Evolutionary conservation across 2,329 filamentous ascomycete species (phyloP).

Genomic region (Alternaria atra): DNA sequence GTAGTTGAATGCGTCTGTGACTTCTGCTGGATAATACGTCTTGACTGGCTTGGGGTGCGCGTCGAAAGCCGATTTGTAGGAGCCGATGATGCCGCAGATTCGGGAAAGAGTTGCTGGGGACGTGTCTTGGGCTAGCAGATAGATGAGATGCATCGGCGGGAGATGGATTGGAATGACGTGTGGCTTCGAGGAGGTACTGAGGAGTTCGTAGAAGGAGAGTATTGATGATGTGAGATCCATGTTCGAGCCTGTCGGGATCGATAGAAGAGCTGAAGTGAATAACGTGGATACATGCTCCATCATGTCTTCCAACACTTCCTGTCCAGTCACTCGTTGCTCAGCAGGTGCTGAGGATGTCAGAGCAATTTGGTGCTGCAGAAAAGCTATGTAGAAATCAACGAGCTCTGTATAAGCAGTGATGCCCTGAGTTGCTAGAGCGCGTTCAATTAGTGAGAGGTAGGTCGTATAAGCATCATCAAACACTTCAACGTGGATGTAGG

Average conservation of each 20-base stretch:
- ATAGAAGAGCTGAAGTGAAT: constrained; percentile 42
- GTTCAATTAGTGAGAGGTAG: constrained; percentile 54
- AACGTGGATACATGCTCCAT: constrained; percentile 43
- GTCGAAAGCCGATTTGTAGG: constrained; percentile 80
- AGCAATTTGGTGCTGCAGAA: constrained; percentile 67
- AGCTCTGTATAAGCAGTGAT: constrained; percentile 66
- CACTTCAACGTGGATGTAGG: constrained; percentile 54
- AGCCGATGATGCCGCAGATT: constrained; percentile 73
- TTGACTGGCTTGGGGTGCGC: constrained; percentile 60
- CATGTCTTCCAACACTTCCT: constrained; percentile 47
- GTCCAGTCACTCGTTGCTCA: constrained; percentile 50
- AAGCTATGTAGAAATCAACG: constrained; percentile 71
- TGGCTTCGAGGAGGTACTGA: constrained; percentile 53
- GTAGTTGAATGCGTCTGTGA: constrained; percentile 74
- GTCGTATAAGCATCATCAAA: constrained; percentile 58
- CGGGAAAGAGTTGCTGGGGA: constrained; percentile 72
- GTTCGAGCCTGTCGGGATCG: constrained; percentile 32
- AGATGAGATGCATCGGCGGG: constrained; percentile 73
- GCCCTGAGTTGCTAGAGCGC: constrained; percentile 48
- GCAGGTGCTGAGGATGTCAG: constrained; percentile 40
- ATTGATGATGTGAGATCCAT: constrained; percentile 59
- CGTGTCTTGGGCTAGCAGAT: constrained; percentile 73
- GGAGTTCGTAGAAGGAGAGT: constrained; percentile 74
- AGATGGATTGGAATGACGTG: constrained; percentile 69
- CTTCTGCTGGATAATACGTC: constrained; percentile 42